Evolutionary conservation across 2,329 filamentous ascomycete species (phyloP).

Genomic region (Fusarium sp.): DNA sequence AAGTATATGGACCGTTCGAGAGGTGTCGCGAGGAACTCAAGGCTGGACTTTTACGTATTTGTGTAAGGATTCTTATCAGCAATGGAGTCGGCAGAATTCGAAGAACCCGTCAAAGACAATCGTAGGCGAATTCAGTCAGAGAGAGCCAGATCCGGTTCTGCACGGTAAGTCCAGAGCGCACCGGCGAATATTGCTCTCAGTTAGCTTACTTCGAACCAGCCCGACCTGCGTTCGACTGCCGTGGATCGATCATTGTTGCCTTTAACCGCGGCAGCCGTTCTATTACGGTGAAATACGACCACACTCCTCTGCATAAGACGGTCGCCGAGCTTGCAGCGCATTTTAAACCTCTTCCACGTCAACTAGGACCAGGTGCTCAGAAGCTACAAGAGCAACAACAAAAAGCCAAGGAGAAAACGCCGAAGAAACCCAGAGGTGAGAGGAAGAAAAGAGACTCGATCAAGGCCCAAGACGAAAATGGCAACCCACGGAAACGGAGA

Average conservation of each 20-base stretch:
- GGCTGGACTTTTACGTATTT: conserved; percentile 70
- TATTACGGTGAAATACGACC: conserved; percentile 69
- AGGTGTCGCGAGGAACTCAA: conserved; percentile 61
- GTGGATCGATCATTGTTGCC: conserved; percentile 64
- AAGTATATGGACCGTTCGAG: conserved; percentile 64
- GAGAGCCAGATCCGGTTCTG: conserved; percentile 62
- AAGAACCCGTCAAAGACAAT: conserved; percentile 59
- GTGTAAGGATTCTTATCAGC: conserved; percentile 67
- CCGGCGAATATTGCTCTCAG: background rate
- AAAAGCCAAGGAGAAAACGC: conserved; percentile 46
- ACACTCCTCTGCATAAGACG: conserved; percentile 70
- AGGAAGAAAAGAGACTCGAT: conserved; percentile 46
- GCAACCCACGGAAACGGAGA: conserved; percentile 50
- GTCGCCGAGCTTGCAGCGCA: conserved; percentile 65
- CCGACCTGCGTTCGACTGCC: conserved; percentile 73
- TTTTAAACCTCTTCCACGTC: conserved; percentile 62
- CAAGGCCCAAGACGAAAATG: conserved; percentile 47
- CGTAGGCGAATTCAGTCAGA: conserved; percentile 66
- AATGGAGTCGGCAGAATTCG: conserved; percentile 65
- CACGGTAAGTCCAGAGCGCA: conserved; percentile 57
- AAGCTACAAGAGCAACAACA: conserved; percentile 46
- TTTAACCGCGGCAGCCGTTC: conserved; percentile 65
- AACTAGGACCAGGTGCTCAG: conserved; percentile 48
- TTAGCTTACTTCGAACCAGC: conserved; percentile 51
- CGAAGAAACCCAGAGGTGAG: conserved; percentile 51